Evolutionary conservation across 2,329 filamentous ascomycete genomes (phyloP).

Genomic region (Talaromyces sp.): DNA sequence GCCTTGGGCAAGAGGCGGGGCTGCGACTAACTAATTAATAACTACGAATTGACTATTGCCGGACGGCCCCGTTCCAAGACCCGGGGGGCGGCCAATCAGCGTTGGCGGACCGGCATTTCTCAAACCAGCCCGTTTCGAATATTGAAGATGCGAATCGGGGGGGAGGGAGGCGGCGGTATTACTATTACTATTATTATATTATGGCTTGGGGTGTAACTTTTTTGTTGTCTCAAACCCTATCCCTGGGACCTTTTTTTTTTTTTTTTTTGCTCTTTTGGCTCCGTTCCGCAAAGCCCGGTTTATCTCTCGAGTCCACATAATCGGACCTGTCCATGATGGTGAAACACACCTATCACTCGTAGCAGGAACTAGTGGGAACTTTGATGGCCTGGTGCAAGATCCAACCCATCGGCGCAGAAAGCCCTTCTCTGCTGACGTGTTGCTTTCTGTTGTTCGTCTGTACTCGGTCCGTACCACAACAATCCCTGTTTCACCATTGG

Average conservation of each 20-base stretch:
- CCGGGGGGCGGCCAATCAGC: not conserved
- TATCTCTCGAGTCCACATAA: not conserved
- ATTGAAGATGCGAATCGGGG: not conserved
- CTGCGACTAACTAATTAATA: too few relatives aligned
- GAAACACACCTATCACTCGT: not conserved
- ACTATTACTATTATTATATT: not conserved
- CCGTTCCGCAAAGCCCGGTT: not conserved
- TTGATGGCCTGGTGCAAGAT: not conserved
- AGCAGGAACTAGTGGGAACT: not conserved
- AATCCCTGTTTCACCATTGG: not conserved
- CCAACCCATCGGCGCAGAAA: not conserved
- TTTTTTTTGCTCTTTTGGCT: too few relatives aligned
- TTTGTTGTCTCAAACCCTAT: not conserved
- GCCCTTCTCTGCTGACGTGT: not conserved
- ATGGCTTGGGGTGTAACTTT: not conserved
- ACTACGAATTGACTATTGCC: too few relatives aligned
- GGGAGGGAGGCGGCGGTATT: not conserved
- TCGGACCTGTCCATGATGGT: not conserved
- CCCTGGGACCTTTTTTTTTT: too few relatives aligned
- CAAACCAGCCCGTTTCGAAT: not conserved
- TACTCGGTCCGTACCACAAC: not conserved
- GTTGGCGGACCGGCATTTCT: not conserved
- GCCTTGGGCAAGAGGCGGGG: not conserved
- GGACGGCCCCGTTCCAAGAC: not conserved
- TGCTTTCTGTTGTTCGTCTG: not conserved